These are phyloP conservation scores for Sporothrix curviconia DNA, from an alignment of 2,329 filamentous ascomycete species.

Conservation along the genomic window DNA sequence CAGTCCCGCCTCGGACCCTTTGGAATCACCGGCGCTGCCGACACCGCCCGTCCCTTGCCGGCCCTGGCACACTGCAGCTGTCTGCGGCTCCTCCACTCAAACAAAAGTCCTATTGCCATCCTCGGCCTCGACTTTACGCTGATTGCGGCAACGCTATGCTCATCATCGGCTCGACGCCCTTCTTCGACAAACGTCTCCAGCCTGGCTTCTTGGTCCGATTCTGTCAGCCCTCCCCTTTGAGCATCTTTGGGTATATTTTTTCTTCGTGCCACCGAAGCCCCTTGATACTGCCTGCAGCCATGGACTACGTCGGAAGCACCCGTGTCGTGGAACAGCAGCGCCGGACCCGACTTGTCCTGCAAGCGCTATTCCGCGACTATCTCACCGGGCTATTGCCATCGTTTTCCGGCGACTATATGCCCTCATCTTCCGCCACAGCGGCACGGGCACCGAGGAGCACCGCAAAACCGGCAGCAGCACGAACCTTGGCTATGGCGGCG, in stretches of 20 bases:
- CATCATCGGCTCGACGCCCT: too few relatives aligned
- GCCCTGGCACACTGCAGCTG: too few relatives aligned
- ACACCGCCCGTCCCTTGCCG: background rate
- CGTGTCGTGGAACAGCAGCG: slow-evolving; percentile 38
- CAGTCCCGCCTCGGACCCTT: too few relatives aligned
- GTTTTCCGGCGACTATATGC: slow-evolving; percentile 71
- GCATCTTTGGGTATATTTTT: too few relatives aligned
- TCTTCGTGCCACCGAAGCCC: too few relatives aligned
- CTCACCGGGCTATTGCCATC: slow-evolving; percentile 80
- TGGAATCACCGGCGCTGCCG: background rate
- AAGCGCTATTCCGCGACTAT: slow-evolving; percentile 75
- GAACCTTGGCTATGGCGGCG: slow-evolving; percentile 36
- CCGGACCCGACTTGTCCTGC: slow-evolving; percentile 56
- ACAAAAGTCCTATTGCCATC: background rate
- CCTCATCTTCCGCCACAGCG: slow-evolving; percentile 76
- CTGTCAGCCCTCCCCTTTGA: too few relatives aligned
- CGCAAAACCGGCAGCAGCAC: slow-evolving; percentile 44
- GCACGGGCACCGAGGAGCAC: slow-evolving; percentile 53
- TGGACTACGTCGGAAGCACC: slow-evolving; percentile 40
- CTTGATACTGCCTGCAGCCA: slow-evolving; percentile 22
- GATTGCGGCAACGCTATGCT: slow-evolving; percentile 4
- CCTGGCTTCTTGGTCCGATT: too few relatives aligned
- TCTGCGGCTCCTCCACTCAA: background rate
- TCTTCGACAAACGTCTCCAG: too few relatives aligned
- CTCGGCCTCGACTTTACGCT: too few relatives aligned